Conservation (phyloP, 192 early-diverging fungal genomes). For the Spinellus fusiger region DNA sequence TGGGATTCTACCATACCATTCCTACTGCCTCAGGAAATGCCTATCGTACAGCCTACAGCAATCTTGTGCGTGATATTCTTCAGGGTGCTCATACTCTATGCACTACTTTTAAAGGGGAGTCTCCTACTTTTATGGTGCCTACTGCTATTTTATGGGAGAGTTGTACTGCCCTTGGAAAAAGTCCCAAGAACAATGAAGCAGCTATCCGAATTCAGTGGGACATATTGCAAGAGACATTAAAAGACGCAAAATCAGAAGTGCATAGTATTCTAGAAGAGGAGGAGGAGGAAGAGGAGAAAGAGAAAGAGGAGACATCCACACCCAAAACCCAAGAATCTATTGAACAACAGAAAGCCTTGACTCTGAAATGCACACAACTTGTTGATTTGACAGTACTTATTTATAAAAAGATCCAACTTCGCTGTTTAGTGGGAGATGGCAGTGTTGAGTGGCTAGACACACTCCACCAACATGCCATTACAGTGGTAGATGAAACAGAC, state of each 20-base stretch:
- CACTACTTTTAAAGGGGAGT: constrained; percentile 13
- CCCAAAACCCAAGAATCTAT: too few species aligned
- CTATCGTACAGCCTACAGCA: constrained; percentile 4
- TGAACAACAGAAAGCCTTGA: background rate
- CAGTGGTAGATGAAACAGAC: constrained; percentile 22
- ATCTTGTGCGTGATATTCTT: background rate
- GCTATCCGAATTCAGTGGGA: constrained; percentile 19
- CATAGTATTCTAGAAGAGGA: constrained; percentile 14
- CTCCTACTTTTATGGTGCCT: constrained; percentile 17
- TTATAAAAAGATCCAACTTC: constrained; percentile 17
- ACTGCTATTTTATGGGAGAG: constrained; percentile 28
- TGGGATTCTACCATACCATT: constrained; percentile 26
- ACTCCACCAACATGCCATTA: background rate
- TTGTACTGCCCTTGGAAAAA: background rate
- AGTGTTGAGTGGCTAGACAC: constrained; percentile 2
- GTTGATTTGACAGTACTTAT: constrained; percentile 18
- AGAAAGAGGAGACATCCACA: constrained; percentile 7
- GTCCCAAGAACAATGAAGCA: constrained; percentile 15
- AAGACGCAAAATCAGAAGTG: constrained; percentile 21
- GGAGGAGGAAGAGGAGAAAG: constrained; percentile 1
- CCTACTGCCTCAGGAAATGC: background rate
- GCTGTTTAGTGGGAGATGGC: constrained; percentile 4
- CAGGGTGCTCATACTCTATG: constrained; percentile 13
- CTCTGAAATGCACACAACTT: constrained; percentile 5
- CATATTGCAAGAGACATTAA: constrained; percentile 1